These are phyloP conservation scores for Neonectria ditissima DNA, from an alignment of 2,329 filamentous ascomycete species.

Conservation along the genomic window DNA sequence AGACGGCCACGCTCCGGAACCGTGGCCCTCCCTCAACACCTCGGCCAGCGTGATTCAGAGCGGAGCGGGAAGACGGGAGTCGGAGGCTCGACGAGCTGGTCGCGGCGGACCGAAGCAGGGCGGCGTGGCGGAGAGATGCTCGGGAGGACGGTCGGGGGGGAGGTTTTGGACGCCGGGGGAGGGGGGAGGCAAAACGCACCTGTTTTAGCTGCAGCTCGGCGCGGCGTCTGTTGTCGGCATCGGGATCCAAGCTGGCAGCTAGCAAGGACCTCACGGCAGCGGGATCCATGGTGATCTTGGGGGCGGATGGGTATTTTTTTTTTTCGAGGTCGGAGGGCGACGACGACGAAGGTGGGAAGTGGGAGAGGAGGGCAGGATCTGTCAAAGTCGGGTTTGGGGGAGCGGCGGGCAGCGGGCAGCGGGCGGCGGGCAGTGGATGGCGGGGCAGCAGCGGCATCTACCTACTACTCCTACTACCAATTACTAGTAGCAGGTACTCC, in stretches of 20 bases:
- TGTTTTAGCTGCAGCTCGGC: constrained; percentile 86
- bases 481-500: constrained; percentile 10
- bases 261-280: constrained; percentile 81
- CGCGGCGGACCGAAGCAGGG: constrained; percentile 14
- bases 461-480: neutral
- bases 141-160: neutral
- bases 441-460: constrained; percentile 41
- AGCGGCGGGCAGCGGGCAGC: constrained; percentile 37
- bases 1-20: constrained; percentile 9
- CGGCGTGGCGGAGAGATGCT: constrained; percentile 10
- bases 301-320: constrained; percentile 28
- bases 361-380: constrained; percentile 42
- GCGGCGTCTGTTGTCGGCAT: constrained; percentile 79
- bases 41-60: constrained; percentile 5
- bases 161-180: constrained; percentile 2
- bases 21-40: constrained; percentile 4
- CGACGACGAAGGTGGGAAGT: constrained; percentile 37
- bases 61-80: constrained; percentile 9
- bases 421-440: constrained; percentile 45
- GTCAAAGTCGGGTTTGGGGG: constrained; percentile 45
- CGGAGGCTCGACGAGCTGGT: constrained; percentile 18
- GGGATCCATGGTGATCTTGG: constrained; percentile 72
- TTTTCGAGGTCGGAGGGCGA: constrained; percentile 42
- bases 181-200: constrained; percentile 62
- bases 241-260: constrained; percentile 78